Evolutionary conservation across 805 yeast genomes (phyloP), one percentile per base, ranked within the genome.

Genomic region (Gaillardinia entomophila): DNA sequence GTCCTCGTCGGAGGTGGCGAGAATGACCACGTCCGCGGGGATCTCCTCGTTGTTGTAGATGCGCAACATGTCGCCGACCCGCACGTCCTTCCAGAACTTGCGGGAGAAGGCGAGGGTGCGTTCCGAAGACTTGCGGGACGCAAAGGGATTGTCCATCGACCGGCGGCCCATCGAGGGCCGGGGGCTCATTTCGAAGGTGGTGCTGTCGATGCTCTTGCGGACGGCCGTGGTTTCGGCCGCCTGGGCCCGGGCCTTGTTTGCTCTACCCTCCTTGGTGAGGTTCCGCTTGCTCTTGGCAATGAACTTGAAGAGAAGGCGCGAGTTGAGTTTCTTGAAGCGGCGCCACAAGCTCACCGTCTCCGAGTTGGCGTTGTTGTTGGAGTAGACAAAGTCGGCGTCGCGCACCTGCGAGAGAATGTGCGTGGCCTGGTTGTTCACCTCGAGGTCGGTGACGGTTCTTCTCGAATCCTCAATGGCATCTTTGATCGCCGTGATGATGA

Each of bases 391-490:
- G 12, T 48, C 55, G 12, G 46, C 34, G 11, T 35, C 41, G 3
- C 40, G 75, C 48, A 31, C 81, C 75, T 60, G 65, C 4, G 46
- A 50, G 26, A 83, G 62, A 28, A 81, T 75, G 51, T 82, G 87
- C 0, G 88, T 81, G 22, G 67, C 61, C 31, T 82, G 83, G 53
- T 84, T 84, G 53, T 84, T 84, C 24, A 84, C 76, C 54, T 83
- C 87, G 52, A 80, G 57, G 57, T 84, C 94, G 26, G 78, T 60
- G 2, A 71, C 64, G 0, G 87, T 79, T 59, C 94, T 71, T 54
- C 87, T 66, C 7, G 85, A 82, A 55, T 84, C 94, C 56, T 84
- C 94, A 27, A 84, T 60, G 1, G 86, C 92, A 58, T 84, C 94
- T 46, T 82, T 82, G 37, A 81, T 64, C 0, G 87, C 89, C 1